phyloP scores from a whole-genome alignment of 495 filamentous ascomycete genomes.

The Aspergillus egyptiacus region DNA sequence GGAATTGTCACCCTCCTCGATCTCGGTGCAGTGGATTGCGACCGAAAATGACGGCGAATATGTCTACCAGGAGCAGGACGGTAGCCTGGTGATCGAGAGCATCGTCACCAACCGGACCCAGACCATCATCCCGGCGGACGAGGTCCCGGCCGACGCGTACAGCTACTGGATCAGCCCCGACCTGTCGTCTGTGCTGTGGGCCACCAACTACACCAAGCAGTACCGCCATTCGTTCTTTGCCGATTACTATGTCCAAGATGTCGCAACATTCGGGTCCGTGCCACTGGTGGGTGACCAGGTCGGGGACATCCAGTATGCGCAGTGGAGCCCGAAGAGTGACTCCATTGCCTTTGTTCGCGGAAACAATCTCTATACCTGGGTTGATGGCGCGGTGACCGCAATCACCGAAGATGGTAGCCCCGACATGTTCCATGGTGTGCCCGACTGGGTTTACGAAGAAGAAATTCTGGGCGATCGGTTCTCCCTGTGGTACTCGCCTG shows the following conservation, averaged over 20 bases:
- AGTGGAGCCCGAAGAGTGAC: slow-evolving; percentile 15
- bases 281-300: slow-evolving; percentile 12
- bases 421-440: slow-evolving; percentile 18
- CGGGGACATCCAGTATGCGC: slow-evolving; percentile 18
- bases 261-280: slow-evolving; percentile 9
- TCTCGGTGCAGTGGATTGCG: slow-evolving; percentile 17
- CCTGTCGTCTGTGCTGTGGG: slow-evolving; percentile 19
- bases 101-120: slow-evolving; percentile 19
- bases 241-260: slow-evolving; percentile 21
- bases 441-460: slow-evolving; percentile 21
- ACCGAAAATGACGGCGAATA: slow-evolving; percentile 15
- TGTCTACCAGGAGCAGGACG: slow-evolving; percentile 14
- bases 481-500: slow-evolving; percentile 18
- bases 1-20: slow-evolving; percentile 11
- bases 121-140: slow-evolving; percentile 15
- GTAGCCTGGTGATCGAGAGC: slow-evolving; percentile 16
- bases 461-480: slow-evolving; percentile 18
- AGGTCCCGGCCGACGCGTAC: slow-evolving; percentile 7
- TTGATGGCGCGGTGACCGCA: slow-evolving; percentile 9
- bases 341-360: slow-evolving; percentile 19
- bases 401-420: slow-evolving; percentile 18
- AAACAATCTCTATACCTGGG: slow-evolving; percentile 17
- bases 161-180: slow-evolving; percentile 18
- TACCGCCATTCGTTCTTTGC: slow-evolving; percentile 20
- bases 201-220: slow-evolving; percentile 19